Conservation (phyloP, 441 rosid species). For the Adansonia gregorii region DNA sequence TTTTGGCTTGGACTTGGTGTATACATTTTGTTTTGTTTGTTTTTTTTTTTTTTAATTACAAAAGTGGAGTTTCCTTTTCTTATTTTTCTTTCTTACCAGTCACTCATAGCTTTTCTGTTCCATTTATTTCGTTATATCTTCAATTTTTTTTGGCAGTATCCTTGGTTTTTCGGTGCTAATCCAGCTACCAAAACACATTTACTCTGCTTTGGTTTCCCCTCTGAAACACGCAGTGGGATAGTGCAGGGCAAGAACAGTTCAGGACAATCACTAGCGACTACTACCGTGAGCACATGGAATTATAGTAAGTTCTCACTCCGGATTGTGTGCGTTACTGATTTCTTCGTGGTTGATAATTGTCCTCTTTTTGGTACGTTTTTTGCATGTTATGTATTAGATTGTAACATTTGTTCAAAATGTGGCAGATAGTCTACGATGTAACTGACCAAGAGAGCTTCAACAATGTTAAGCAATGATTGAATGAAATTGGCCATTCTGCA, state of each 20-base stretch:
- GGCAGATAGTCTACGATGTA: slow-evolving; percentile 68
- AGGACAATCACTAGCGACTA: slow-evolving; percentile 78
- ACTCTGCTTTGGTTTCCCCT: too few species aligned
- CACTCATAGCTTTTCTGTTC: too few species aligned
- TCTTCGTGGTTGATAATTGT: background rate
- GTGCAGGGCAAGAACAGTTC: slow-evolving; percentile 78
- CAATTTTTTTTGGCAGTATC: too few species aligned
- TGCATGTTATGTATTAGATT: background rate
- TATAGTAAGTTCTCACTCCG: slow-evolving; percentile 41
- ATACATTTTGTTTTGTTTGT: background rate
- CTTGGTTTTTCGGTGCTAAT: background rate
- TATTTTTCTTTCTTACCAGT: too few species aligned
- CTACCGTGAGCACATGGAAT: slow-evolving; percentile 83
- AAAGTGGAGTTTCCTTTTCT: background rate
- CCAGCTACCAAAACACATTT: background rate
- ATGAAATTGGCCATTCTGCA: slow-evolving; percentile 66
- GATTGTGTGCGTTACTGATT: slow-evolving; percentile 27
- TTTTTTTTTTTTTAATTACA: background rate
- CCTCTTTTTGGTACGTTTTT: background rate
- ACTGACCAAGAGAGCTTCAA: slow-evolving; percentile 71
- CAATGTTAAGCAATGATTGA: slow-evolving; percentile 66
- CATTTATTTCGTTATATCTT: too few species aligned
- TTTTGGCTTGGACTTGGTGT: slow-evolving; percentile 6
- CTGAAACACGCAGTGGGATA: slow-evolving; percentile 59
- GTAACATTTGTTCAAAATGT: slow-evolving; percentile 19